phyloP scores from a whole-genome alignment of 2,329 filamentous ascomycete species.

The Talaromyces sp. region DNA sequence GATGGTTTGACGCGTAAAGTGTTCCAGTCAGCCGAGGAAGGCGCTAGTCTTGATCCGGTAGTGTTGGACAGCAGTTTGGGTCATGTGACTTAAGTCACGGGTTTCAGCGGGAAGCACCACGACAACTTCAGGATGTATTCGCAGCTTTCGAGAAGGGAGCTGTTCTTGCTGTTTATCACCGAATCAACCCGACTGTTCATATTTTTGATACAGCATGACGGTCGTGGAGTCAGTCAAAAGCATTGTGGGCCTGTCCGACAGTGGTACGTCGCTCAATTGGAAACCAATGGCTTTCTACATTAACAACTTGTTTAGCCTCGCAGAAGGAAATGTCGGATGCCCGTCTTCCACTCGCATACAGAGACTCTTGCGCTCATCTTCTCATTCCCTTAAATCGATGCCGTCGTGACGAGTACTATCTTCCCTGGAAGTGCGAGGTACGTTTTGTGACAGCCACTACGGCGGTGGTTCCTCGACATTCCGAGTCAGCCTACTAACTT shows the following conservation, averaged over 20 bases:
- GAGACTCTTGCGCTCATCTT: constrained; percentile 92
- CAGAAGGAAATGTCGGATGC: constrained; percentile 93
- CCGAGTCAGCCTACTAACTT: neutral
- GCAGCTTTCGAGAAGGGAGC: constrained; percentile 1
- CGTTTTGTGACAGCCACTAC: constrained; percentile 30
- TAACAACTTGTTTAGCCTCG: constrained; percentile 27
- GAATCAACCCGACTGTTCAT: constrained; percentile 5
- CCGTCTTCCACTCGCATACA: constrained; percentile 81
- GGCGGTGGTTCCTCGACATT: neutral
- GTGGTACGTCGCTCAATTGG: constrained; percentile 28
- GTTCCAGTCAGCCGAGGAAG: constrained; percentile 16
- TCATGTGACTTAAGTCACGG: constrained; percentile 28
- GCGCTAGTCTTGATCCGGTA: neutral
- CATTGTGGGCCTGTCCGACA: constrained; percentile 44
- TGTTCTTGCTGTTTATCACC: constrained; percentile 2
- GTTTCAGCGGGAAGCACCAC: constrained; percentile 17
- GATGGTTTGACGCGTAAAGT: constrained; percentile 37
- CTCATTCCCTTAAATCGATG: constrained; percentile 95
- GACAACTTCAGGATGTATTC: constrained; percentile 8
- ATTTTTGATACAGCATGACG: constrained; percentile 39
- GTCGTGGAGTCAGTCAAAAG: constrained; percentile 49
- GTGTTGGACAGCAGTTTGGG: neutral
- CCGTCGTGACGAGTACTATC: constrained; percentile 84
- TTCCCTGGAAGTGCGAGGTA: constrained; percentile 98
- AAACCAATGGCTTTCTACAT: constrained; percentile 24